Evolutionary conservation across 169 alveolate genomes (phyloP), one percentile per base, ranked within the genome.

Genomic region (Eimeria necatrix): DNA sequence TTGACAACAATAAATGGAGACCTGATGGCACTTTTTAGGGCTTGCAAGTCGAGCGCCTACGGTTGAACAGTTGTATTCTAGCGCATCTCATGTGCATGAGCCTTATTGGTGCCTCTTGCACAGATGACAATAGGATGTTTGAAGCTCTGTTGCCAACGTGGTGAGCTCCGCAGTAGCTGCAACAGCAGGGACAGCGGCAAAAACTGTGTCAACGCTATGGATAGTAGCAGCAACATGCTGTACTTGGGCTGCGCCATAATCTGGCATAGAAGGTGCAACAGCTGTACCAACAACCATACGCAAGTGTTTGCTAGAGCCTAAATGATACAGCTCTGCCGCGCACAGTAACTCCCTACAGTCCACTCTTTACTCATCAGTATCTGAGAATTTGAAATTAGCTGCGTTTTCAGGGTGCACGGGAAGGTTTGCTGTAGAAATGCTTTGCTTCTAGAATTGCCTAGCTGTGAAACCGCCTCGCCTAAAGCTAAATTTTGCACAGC

Each of bases 91-190:
- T 81, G 90, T 51, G 73, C 64, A 32, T 81, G 90, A 64, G 73
- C 22, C 9, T 49, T 81, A 46, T 9, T 61, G 64, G 3, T 59
- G 48, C 80, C 20, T 60, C 41, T 60, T n/a, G 61, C 46, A 59
- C 46, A 84, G 78, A 53, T 26, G 92, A 84, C 68, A 84, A 26
- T 59, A 84, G 20, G 51, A 84, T 84, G 80, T 84, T 84, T 60
- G 92, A 84, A 24, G 80, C 92, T 18, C 46, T 84, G 61, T 61
- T 84, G 41, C 92, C 92, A 18, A 84, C 92, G 60, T 84, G 92
- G 92, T 84, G 60, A 26, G 92, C 4, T 80, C 48, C 59, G 61
- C 51, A 20, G 22, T 26, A 60, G 92, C 41, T 22, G 10, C 92
- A 18, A 22, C 92, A 53, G 64, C 78, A 84, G 10, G 20, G 22